These are phyloP conservation scores for Microdochium trichocladiopsis DNA, from an alignment of 2,329 filamentous ascomycete genomes.

Conservation along the genomic window DNA sequence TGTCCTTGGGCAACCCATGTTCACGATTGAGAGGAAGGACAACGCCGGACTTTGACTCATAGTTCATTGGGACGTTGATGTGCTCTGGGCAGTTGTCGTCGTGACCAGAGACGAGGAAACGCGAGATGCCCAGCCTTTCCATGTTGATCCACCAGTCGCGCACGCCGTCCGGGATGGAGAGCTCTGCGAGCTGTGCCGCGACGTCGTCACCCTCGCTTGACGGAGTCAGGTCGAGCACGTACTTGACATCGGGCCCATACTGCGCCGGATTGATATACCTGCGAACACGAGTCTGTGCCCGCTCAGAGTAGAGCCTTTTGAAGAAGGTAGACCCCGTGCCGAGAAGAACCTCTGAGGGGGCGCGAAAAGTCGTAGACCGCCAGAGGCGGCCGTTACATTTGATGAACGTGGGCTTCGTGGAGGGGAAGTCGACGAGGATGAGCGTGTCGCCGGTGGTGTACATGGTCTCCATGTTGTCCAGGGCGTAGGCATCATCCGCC, in stretches of 20 bases:
- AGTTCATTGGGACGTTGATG: constrained; percentile 7
- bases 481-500: background rate
- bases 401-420: constrained; percentile 4
- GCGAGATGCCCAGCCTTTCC: constrained; percentile 27
- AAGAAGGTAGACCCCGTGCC: constrained; percentile 40
- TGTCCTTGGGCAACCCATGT: constrained; percentile 22
- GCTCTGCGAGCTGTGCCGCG: constrained; percentile 48
- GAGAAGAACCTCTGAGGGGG: constrained; percentile 38
- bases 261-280: constrained; percentile 27
- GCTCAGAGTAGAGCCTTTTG: constrained; percentile 32
- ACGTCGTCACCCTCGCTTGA: constrained; percentile 55
- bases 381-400: constrained; percentile 26
- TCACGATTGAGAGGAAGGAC: background rate
- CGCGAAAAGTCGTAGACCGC: constrained; percentile 29
- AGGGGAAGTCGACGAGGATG: constrained; percentile 31
- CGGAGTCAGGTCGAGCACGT: constrained; percentile 57
- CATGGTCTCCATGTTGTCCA: constrained; percentile 1
- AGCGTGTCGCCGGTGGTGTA: constrained; percentile 30
- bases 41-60: background rate
- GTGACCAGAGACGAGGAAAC: constrained; percentile 33
- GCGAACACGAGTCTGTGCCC: constrained; percentile 29
- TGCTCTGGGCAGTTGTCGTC: constrained; percentile 31
- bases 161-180: constrained; percentile 50
- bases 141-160: constrained; percentile 44
- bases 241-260: constrained; percentile 40